Evolutionary conservation across 495 filamentous ascomycete genomes (phyloP).

Genomic region (Apodospora peruviana): DNA sequence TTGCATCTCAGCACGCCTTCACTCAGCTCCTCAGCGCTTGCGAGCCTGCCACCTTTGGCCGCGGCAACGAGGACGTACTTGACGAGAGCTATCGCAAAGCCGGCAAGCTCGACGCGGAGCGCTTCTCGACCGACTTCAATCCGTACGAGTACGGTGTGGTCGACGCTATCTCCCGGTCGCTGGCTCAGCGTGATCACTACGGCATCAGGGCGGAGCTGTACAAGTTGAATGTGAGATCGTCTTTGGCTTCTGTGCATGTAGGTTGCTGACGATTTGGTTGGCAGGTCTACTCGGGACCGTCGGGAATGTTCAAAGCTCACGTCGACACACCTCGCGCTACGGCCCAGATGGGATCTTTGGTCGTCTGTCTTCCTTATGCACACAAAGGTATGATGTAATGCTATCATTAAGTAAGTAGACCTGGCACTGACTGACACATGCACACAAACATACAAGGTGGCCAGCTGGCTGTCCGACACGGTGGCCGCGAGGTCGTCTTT

Average conservation of each 20-base stretch:
- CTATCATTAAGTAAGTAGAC: too few relatives aligned
- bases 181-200: conserved; percentile 32
- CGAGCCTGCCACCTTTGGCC: conserved; percentile 41
- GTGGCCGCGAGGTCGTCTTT: conserved; percentile 25
- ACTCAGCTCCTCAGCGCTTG: too few relatives aligned
- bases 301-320: conserved; percentile 45
- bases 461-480: conserved; percentile 29
- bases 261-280: not conserved
- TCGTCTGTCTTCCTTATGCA: conserved; percentile 43
- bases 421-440: too few relatives aligned
- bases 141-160: conserved; percentile 47
- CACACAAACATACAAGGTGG: too few relatives aligned
- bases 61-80: conserved; percentile 35
- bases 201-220: conserved; percentile 44
- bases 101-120: conserved; percentile 35
- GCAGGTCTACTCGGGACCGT: conserved; percentile 39
- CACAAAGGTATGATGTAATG: too few relatives aligned
- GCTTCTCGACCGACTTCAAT: conserved; percentile 45
- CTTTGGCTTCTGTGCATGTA: not conserved
- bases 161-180: conserved; percentile 38
- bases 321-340: conserved; percentile 47
- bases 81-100: conserved; percentile 49
- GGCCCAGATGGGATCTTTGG: conserved; percentile 48
- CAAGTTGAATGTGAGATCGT: conserved; percentile 44
- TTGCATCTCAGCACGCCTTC: too few relatives aligned